These are phyloP conservation scores for Phialophora verrucosa DNA, from an alignment of 2,329 filamentous ascomycete genomes.

Conservation along the genomic window DNA sequence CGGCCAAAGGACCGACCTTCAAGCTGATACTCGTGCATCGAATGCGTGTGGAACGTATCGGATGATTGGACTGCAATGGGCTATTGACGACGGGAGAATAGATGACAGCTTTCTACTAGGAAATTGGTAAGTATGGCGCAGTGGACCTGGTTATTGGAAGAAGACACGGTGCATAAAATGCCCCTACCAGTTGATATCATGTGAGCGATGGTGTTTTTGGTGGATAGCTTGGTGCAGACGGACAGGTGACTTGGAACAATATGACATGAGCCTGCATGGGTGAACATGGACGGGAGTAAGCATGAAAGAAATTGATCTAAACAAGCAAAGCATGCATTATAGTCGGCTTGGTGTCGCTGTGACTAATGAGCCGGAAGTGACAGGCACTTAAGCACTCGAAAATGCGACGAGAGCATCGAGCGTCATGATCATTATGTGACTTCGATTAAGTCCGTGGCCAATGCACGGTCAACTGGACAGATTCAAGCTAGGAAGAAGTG, in stretches of 20 bases:
- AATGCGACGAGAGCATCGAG: too few species aligned
- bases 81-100: background rate
- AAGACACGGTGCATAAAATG: background rate
- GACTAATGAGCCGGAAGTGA: background rate
- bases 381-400: background rate
- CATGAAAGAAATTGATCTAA: background rate
- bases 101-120: background rate
- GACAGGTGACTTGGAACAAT: background rate
- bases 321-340: background rate
- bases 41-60: background rate
- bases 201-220: constrained; percentile 1
- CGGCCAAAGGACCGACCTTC: background rate
- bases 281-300: background rate
- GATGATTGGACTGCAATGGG: background rate
- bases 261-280: background rate
- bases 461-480: too few species aligned
- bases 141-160: background rate
- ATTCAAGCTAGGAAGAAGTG: too few species aligned
- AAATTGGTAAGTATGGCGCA: background rate
- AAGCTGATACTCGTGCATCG: background rate
- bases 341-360: background rate
- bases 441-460: too few species aligned
- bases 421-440: too few species aligned
- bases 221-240: background rate
- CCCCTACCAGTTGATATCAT: background rate